Base-by-base conservation (phyloP, 306 rosid species). In the Fragaria vesca region DNA sequence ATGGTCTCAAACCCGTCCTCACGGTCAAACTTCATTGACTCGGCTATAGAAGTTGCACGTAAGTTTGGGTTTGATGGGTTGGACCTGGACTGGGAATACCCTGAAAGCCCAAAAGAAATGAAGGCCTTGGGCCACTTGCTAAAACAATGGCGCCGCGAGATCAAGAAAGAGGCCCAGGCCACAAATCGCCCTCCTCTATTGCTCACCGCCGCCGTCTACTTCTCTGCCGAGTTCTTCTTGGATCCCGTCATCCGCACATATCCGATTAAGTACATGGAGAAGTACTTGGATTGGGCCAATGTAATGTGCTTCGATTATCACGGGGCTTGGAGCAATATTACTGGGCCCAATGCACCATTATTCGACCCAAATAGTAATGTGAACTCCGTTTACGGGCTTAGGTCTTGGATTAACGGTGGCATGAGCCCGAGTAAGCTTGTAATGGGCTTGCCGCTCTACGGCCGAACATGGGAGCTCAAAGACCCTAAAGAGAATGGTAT, bases 41-140 rank as follows among this genome's bases (percentile, higher is more conserved):
- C 95, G 18, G 71, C 92, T 2, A 83, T 89, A 10, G 46, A 76
- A 6, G 86, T 86, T 15, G 93, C 97, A 0, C 86, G 97, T 9
- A 61, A 74, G 47, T 93, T 78, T 60, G 88, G 88, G 11, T 91
- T 93, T 83, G 81, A 89, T 45, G 95, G 97, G 3, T 12, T 93
- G 32, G 95, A 91, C 72, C 83, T 91, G 0, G 95, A 91, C 26
- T 91, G 98, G 98, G 97, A 93, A 18, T 93, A 54, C 28, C 98
- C 98, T 9, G 54, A 12, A 79, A 84, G 9, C 83, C 15, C 82
- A 6, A 46, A 60, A 16, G 87, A 91, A 48, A 88, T 87, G 91
- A 54, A 58, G 36, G 5, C 81, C 76, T 75, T 88, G 26, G 90
- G 79, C 21, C 81, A 36, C 0, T 77, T 93, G 12, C 57, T 89